Conservation (phyloP, 805 yeast species). For the Myxozyma udenii region DNA sequence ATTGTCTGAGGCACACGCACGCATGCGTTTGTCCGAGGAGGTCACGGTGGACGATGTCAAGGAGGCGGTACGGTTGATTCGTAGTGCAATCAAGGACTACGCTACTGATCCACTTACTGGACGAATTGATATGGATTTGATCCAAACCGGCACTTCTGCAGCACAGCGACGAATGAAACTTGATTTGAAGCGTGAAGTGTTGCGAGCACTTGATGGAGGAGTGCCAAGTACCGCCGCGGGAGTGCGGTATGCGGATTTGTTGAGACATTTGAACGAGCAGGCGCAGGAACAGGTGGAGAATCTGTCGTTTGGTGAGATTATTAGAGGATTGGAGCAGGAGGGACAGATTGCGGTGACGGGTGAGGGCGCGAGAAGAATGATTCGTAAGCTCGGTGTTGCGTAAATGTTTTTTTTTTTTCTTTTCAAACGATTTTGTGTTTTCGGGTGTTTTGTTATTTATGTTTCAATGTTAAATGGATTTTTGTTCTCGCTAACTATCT, state of each 20-base stretch:
- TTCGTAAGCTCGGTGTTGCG: constrained; percentile 37
- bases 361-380: constrained; percentile 64
- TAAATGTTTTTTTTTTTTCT: not conserved
- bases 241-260: constrained; percentile 58
- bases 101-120: constrained; percentile 98
- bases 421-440: not conserved
- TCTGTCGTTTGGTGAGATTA: constrained; percentile 62
- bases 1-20: constrained; percentile 93
- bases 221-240: constrained; percentile 30
- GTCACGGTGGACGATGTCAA: constrained; percentile 81
- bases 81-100: constrained; percentile 92
- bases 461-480: not conserved
- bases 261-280: constrained; percentile 62
- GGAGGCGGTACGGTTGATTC: constrained; percentile 90
- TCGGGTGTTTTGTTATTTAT: not conserved
- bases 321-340: constrained; percentile 67
- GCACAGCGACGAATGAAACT: constrained; percentile 77
- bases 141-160: constrained; percentile 91
- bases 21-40: constrained; percentile 72
- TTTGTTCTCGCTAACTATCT: not conserved
- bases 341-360: constrained; percentile 67
- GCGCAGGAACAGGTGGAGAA: constrained; percentile 64
- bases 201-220: constrained; percentile 47
- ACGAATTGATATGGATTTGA: constrained; percentile 92
- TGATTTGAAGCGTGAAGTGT: constrained; percentile 63